Evolutionary conservation across 225 moss, liverwort and hornwort species (phyloP), one percentile per base, ranked within the genome.

Genomic region (Bryoerythrophyllum caledonicum): DNA sequence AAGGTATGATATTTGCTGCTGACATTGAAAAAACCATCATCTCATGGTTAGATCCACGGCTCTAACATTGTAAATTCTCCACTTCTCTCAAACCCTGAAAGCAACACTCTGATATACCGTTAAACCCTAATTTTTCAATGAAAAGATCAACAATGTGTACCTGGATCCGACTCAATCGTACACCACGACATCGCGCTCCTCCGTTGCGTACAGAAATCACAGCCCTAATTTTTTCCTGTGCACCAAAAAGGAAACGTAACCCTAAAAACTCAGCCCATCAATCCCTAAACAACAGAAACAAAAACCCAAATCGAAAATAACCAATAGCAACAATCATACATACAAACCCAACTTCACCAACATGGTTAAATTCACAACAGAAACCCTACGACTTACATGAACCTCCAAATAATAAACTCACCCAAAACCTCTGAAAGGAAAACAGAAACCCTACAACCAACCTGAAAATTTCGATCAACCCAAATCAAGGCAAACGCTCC

Each of bases 91-190:
- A 48, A 17, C 48, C 48, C 48, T 17, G 19, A 19, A 44, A 49
- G 5, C n/a, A 44, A 44, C 14, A 44, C 44, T 44, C 11, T 4
- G 4, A 44, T 44, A 15, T 14, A 14, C 44, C 44, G 14, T 2
- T 55, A 52, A 81, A 83, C 73, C 83, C 81, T 81, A 71, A 67
- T 55, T 56, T 44, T n/a, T 44, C 11, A 8, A 14, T 5, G 8
- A 58, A 15, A 46, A n/a, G n/a, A 21, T 12, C 30, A 41, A 16
- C 35, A 43, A 35, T n/a, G 19, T 6, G 53, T 72, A 94, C 92
- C 94, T 53, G 95, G 95, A 84, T 95, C 95, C 41, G 95, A 95
- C 81, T 95, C 95, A 70, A 95, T 95, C 52, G 93, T 95, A 74
- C 95, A 93, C 95, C 93, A 93, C 72, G 93, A 95, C 95, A 95